Conservation (phyloP, 1,139 yeast species). For the Candida neerlandica region DNA sequence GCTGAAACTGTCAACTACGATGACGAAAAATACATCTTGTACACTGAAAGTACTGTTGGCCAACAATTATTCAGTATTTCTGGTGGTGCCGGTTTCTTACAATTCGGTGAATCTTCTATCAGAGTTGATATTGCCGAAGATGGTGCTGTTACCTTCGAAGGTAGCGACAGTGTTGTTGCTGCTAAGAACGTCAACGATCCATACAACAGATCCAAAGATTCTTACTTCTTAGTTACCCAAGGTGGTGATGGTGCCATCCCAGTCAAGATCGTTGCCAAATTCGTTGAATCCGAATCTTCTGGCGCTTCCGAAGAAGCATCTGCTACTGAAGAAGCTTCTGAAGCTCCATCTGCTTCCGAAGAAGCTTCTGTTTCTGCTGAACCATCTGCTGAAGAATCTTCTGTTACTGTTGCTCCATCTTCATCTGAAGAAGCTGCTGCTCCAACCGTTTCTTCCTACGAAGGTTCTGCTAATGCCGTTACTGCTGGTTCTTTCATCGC, state of each 20-base stretch:
- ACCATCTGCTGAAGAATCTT: background rate
- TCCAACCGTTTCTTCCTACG: conserved; percentile 7
- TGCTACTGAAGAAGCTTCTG: background rate
- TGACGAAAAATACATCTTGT: conserved; percentile 52
- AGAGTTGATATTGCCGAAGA: conserved; percentile 48
- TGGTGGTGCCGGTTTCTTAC: conserved; percentile 7
- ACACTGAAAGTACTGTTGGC: conserved; percentile 21
- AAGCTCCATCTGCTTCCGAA: background rate
- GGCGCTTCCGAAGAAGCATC: background rate
- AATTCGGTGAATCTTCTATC: conserved; percentile 15
- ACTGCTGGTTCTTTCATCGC: conserved; percentile 9
- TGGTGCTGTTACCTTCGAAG: conserved; percentile 45
- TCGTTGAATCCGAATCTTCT: conserved; percentile 3
- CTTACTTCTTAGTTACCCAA: conserved; percentile 18
- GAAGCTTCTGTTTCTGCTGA: background rate
- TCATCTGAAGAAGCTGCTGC: conserved; percentile 1
- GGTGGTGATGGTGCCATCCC: conserved; percentile 25
- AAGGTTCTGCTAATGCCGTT: conserved; percentile 8
- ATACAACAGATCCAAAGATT: conserved; percentile 33
- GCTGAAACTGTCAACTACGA: conserved; percentile 44
- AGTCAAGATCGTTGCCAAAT: conserved; percentile 17
- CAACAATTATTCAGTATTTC: conserved; percentile 1
- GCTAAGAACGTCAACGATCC: conserved; percentile 45
- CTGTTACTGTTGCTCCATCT: background rate
- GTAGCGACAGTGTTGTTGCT: conserved; percentile 36